Conservation (phyloP, 352 stramenopile species). For the Saprolegnia parasitica region DNA sequence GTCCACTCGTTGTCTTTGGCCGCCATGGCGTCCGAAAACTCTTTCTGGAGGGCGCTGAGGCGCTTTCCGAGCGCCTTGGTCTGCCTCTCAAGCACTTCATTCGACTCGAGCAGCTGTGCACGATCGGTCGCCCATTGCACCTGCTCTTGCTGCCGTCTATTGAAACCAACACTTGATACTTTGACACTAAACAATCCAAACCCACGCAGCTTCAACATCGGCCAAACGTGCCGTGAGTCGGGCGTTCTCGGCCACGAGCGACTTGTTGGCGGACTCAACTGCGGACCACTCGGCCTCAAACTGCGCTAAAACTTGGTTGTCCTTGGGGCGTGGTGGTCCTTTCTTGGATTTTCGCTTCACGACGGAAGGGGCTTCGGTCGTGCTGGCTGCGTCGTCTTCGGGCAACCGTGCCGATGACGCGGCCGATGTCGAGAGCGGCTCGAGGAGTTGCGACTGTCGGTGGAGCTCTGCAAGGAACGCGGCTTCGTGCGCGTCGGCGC, state of each 20-base stretch:
- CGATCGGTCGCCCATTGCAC: not conserved
- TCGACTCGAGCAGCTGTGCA: constrained; percentile 5
- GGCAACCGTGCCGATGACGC: not conserved
- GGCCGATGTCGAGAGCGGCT: not conserved
- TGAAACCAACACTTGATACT: not conserved
- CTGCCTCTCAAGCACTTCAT: constrained; percentile 28
- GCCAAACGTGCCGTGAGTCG: not conserved
- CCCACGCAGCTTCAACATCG: not conserved
- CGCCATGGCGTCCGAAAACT: constrained; percentile 28
- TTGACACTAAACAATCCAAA: not conserved
- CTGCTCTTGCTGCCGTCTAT: constrained; percentile 7
- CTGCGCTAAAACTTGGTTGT: constrained; percentile 20
- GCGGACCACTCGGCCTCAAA: constrained; percentile 26
- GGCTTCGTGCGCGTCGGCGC: constrained; percentile 33
- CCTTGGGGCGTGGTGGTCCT: not conserved
- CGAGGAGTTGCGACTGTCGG: constrained; percentile 38
- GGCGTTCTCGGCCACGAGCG: constrained; percentile 22
- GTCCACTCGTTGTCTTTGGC: constrained; percentile 25
- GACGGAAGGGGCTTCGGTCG: not conserved
- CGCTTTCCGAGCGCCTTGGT: constrained; percentile 27
- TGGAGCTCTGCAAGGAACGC: constrained; percentile 64
- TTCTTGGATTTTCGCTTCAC: not conserved
- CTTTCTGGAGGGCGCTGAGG: constrained; percentile 24
- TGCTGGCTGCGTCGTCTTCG: not conserved
- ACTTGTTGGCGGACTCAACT: constrained; percentile 20